Conservation (phyloP, 768 basidiomycete species). For the Tricholoma terreum region DNA sequence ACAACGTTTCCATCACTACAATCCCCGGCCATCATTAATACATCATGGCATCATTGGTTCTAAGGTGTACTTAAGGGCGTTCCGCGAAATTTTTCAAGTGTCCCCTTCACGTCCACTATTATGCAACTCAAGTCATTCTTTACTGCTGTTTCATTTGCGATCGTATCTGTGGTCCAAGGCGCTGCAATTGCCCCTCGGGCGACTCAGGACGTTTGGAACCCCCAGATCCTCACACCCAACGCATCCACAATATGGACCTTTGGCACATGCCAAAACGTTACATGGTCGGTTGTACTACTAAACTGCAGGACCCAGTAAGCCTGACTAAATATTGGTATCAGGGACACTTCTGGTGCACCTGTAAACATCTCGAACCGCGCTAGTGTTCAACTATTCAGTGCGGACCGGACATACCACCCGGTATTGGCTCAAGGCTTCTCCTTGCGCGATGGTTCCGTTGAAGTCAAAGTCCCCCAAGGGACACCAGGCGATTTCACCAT, state of each 20-base stretch:
- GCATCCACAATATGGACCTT: slow-evolving; percentile 26
- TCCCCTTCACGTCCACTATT: not conserved
- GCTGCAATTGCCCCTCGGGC: slow-evolving; percentile 20
- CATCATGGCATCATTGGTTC: too few species aligned
- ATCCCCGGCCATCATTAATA: too few species aligned
- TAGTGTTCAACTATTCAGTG: slow-evolving; percentile 19
- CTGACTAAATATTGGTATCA: slow-evolving; percentile 12
- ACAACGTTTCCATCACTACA: too few species aligned
- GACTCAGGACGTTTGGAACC: slow-evolving; percentile 29
- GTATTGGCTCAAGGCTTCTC: slow-evolving; percentile 33
- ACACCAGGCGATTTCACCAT: slow-evolving; percentile 33
- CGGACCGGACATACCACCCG: not conserved
- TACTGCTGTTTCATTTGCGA: slow-evolving; percentile 23
- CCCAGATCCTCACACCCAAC: slow-evolving; percentile 27
- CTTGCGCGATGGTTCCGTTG: slow-evolving; percentile 32
- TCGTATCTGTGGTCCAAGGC: slow-evolving; percentile 20
- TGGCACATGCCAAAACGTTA: slow-evolving; percentile 24
- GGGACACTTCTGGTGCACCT: slow-evolving; percentile 40
- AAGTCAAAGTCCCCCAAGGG: slow-evolving; percentile 37
- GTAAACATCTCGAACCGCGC: slow-evolving; percentile 40
- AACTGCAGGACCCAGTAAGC: not conserved
- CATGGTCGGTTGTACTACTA: slow-evolving; percentile 23
- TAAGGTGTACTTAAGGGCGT: too few species aligned
- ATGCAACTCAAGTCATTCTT: slow-evolving; percentile 24
- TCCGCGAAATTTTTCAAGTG: too few species aligned